Base-by-base conservation (phyloP, 345 rosid species). In the Populus tremula region DNA sequence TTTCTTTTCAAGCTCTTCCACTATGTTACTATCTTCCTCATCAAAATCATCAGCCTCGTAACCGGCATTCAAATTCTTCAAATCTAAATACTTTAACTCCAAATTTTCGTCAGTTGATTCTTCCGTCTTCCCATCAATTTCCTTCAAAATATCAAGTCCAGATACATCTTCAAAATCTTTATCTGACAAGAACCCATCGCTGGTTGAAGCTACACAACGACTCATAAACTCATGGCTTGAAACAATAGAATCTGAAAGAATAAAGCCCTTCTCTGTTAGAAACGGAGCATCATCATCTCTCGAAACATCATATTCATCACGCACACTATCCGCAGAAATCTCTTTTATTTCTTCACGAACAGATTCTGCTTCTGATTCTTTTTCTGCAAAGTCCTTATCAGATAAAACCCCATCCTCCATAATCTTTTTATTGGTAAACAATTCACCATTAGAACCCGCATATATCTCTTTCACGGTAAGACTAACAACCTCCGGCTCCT, bases 171-270 rank as follows among this genome's bases (percentile, higher is more conserved):
- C 86, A 71, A 85, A 87, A 78, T 92, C 92, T 16, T 67, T 81
- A 69, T 91, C 94, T 1, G 94, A 87, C 25, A 89, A 80, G 76
- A 90, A 90, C 47, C 85, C 89, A 54, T 87, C 87, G 18, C 86
- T 81, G n/a, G 67, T 81, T 66, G 90, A 84, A 74, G 83, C 87
- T 17, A 80, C 64, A 36, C 79, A 80, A 25, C 78, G 87, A 81
- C 92, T 88, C 66, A 76, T 61, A 56, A 77, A 68, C 65, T 85
- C 91, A 53, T 83, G 86, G 82, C 90, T 89, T 23, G 94, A 90
- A 83, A 85, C 72, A 49, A 86, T 84, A 0, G 92, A 89, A 73
- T 87, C 87, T 9, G 78, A 68, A 79, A 71, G 86, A 49, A 73
- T 6, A 11, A 84, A 83, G 76, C 89, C 91, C n/a, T 77, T 70